Conservation (phyloP, 768 basidiomycete species). For the Podaxis sp. region DNA sequence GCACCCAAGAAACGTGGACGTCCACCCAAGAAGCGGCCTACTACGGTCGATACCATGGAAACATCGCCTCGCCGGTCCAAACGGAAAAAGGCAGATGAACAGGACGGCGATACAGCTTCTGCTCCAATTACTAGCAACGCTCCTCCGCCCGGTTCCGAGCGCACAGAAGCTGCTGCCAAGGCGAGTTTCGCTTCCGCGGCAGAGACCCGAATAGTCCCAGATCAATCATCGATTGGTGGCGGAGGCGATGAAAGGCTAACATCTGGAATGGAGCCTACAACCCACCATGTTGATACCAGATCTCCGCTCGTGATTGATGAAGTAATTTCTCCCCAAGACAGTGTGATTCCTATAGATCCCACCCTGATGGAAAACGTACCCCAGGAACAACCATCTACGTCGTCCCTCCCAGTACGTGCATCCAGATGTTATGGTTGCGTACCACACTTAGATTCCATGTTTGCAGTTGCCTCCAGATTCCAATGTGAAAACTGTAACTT, state of each 20-base stretch:
- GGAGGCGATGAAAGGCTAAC: not conserved
- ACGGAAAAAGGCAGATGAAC: not conserved
- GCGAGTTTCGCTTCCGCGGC: not conserved
- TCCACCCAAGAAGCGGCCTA: slow-evolving; percentile 23
- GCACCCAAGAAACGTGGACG: slow-evolving; percentile 35
- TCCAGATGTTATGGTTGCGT: too few relatives aligned
- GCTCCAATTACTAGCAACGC: not conserved
- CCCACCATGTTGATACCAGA: not conserved
- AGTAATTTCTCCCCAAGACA: not conserved
- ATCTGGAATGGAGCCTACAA: not conserved
- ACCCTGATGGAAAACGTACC: not conserved
- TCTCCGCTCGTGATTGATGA: not conserved
- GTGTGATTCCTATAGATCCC: slow-evolving; percentile 5
- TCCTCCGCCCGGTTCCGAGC: not conserved
- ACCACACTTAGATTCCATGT: not conserved
- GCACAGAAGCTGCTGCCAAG: not conserved
- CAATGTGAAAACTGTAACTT: not conserved
- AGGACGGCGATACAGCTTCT: not conserved
- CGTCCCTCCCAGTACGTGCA: not conserved
- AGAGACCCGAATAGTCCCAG: not conserved
- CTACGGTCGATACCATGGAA: not conserved
- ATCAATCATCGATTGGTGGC: not conserved
- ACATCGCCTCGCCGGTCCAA: not conserved
- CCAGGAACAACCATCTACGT: not conserved
- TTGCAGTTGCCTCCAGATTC: not conserved